Evolutionary conservation across 2,329 filamentous ascomycete species (phyloP), one percentile per base, ranked within the genome.

Genomic region (Fusarium nodosum): DNA sequence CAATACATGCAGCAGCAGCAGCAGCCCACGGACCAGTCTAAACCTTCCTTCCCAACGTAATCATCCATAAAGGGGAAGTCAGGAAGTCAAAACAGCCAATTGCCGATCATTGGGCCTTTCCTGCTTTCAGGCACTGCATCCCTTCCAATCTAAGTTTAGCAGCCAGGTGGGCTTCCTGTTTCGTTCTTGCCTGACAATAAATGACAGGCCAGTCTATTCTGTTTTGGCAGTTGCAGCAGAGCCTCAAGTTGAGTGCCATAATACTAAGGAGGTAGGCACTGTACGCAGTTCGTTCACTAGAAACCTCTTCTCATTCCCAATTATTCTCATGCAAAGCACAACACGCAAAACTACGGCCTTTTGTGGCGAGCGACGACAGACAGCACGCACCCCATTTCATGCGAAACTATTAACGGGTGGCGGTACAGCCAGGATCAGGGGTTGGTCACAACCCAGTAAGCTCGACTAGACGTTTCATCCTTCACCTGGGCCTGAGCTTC

Each of bases 381-480:
- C 28, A 46, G 18, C 18, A 20, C 51, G 54, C 45, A 62, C 66
- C 61, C 58, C 42, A 44, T 58, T 47, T 55, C 24, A 66, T 61
- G 36, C 60, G 52, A 63, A 53, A 53, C 61, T 33, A 30, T 53
- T 36, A 42, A 41, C 30, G 45, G 54, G 48, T 47, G 46, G 50
- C 56, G 53, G 48, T 38, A 50, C 52, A 24, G 34, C 62, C 41
- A 54, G 71, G 72, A 67, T 73, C 71, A 73, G 60, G 72, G 72
- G 63, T 72, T 30, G 22, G 34, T 24, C 16, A 24, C 22, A 31
- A 33, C 57, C 42, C 22, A 42, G 60, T 54, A 64, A 69, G 56
- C 66, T 41, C 64, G 53, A 57, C 67, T 60, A 48, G 67, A 64
- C 51, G 73, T 75, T 75, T 75, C 73, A 75, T 75, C 72, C 41